Base-by-base conservation (phyloP, 805 yeast species). In the Candida lessepsii region DNA sequence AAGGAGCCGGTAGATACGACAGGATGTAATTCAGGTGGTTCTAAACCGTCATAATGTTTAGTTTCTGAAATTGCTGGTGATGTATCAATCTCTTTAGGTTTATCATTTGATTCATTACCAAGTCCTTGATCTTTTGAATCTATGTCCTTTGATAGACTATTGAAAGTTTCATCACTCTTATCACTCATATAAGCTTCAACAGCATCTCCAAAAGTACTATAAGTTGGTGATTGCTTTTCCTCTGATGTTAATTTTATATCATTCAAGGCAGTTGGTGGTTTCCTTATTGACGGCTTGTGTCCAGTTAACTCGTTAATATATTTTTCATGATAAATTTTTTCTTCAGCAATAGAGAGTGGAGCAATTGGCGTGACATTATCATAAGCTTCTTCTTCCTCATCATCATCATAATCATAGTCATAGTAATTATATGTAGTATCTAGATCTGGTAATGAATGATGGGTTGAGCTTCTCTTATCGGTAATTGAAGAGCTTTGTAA, bases 201-300 rank as follows among this genome's bases (percentile, higher is more conserved):
- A 7, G 67, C 65, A 48, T 58, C 64, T 9, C 60, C 63, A 29
- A 57, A 60, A 24, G 47, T 54, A 9, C 57, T 44, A 40, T 60
- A 61, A 44, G 51, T 63, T 5, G 54, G 59, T 0, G 64, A 58
- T 3, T 58, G 45, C 15, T 49, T 39, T 8, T 45, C 43, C 3
- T 14, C 19, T 11, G 35, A 21, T 9, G 27, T 19, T 37, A 18
- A n/a, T 20, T 31, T 19, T 11, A 16, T 8, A 6, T 29, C 20
- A 27, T 34, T 18, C 13, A 29, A 4, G 10, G 41, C 29, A 10
- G 59, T 52, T 11, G 71, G 71, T 0, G 72, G 70, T 35, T 65
- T 67, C 29, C 72, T 54, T 11, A 67, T 47, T 2, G 73, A 67
- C 6, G 51, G 57, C 35, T 48, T 58, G 35, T 60, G 60, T 2